phyloP scores from a whole-genome alignment of 2,329 filamentous ascomycete species.

The Sporothrix inflata region DNA sequence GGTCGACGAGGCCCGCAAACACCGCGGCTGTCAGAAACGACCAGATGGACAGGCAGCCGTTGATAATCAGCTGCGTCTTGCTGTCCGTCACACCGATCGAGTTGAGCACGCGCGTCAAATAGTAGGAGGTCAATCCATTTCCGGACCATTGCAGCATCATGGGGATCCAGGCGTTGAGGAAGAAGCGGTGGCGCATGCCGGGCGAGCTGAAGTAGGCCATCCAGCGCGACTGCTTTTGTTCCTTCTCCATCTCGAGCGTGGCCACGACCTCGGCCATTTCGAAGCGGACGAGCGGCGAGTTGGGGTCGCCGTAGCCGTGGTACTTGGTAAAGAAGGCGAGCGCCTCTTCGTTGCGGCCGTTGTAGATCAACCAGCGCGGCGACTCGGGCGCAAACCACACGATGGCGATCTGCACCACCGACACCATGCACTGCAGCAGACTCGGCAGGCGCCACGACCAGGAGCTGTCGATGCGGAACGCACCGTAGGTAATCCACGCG shows the following conservation, averaged over 20 bases:
- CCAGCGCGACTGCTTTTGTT: slow-evolving; percentile 27
- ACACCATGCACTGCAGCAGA: slow-evolving; percentile 44
- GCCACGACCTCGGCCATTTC: slow-evolving; percentile 34
- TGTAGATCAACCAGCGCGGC: slow-evolving; percentile 30
- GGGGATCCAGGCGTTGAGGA: slow-evolving; percentile 31
- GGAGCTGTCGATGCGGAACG: slow-evolving; percentile 38
- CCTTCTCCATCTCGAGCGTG: slow-evolving; percentile 45
- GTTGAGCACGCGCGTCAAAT: slow-evolving; percentile 39
- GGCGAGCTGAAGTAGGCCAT: slow-evolving; percentile 28
- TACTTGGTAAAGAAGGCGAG: slow-evolving; percentile 39
- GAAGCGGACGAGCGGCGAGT: slow-evolving; percentile 27
- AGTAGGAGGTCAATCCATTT: slow-evolving; percentile 43
- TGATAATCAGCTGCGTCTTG: slow-evolving; percentile 35
- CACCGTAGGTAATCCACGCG: slow-evolving; percentile 72
- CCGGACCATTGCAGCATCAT: slow-evolving; percentile 33
- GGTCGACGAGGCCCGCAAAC: slow-evolving; percentile 28
- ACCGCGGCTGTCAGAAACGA: slow-evolving; percentile 32
- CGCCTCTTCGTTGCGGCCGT: slow-evolving; percentile 44
- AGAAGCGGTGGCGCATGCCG: slow-evolving; percentile 33
- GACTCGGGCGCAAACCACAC: slow-evolving; percentile 32
- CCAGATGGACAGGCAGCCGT: slow-evolving; percentile 33
- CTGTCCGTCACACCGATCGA: slow-evolving; percentile 40
- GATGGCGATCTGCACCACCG: slow-evolving; percentile 28
- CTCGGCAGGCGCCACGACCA: slow-evolving; percentile 47
- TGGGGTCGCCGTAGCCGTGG: slow-evolving; percentile 30